Conservation (phyloP, 768 basidiomycete genomes). For the Pulveroboletus sp. region DNA sequence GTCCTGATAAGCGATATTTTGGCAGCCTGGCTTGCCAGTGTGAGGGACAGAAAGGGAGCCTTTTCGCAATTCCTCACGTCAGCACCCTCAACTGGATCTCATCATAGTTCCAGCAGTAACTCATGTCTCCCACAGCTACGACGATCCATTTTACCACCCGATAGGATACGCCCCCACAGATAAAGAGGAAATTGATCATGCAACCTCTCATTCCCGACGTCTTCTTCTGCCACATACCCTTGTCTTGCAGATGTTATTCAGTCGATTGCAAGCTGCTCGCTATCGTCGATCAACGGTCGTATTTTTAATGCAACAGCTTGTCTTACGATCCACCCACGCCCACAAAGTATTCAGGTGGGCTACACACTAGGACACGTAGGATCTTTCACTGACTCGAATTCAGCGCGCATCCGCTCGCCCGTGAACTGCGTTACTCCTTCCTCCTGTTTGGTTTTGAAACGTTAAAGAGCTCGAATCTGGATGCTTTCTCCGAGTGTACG, state of each 20-base stretch:
- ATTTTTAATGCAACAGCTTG: constrained; percentile 78
- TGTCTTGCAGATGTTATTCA: constrained; percentile 83
- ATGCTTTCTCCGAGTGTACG: constrained; percentile 71
- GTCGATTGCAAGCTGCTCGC: constrained; percentile 88
- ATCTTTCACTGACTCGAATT: neutral
- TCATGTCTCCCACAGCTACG: constrained; percentile 50
- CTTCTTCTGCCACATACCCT: constrained; percentile 79
- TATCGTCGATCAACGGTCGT: constrained; percentile 83
- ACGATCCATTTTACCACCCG: constrained; percentile 83
- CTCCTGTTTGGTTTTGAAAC: constrained; percentile 91
- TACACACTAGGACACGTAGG: neutral
- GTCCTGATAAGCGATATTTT: constrained; percentile 81
- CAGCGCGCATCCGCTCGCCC: constrained; percentile 88
- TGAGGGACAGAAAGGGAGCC: constrained; percentile 72
- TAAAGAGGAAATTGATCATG: constrained; percentile 75
- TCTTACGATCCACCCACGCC: constrained; percentile 73
- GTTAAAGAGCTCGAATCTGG: constrained; percentile 81
- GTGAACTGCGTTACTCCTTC: constrained; percentile 87
- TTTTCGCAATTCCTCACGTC: constrained; percentile 83
- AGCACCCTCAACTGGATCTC: constrained; percentile 25
- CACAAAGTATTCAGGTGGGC: constrained; percentile 69
- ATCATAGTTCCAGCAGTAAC: neutral
- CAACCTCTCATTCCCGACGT: constrained; percentile 62
- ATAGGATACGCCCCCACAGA: constrained; percentile 89
- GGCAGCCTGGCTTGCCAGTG: constrained; percentile 82